Base-by-base conservation (phyloP, 2,329 filamentous ascomycete genomes). In the Tolypocladium tropicale region DNA sequence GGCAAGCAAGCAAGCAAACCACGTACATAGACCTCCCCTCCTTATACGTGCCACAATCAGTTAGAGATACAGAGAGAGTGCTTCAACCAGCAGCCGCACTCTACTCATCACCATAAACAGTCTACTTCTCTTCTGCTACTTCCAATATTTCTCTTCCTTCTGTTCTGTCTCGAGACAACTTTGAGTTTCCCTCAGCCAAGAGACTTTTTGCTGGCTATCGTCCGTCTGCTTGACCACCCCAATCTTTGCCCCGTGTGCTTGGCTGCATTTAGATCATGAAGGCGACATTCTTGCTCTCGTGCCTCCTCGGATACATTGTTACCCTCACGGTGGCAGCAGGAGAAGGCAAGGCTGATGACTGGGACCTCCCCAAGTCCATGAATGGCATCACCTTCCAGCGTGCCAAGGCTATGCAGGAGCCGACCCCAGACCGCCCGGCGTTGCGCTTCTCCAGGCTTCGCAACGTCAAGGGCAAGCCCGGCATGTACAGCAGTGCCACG, bases 311-410 rank as follows among this genome's bases (percentile, higher is more conserved):
- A 21, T 28, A 55, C 21, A 28, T 56, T 30, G 41, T 57, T 32
- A 56, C 53, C 16, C 41, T 55, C 16, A 54, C 36, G n/a, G 50
- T 32, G 18, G 37, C 55, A 28, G 50, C 28, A 9, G 55, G 52
- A 3, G 52, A 53, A 16, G 30, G 10, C 52, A 56, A n/a, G 51
- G 33, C 25, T 14, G 14, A 21, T 56, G 61, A 61, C 43, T 70
- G 67, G 66, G 70, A 73, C 37, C 56, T 74, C 16, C 66, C 67
- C 7, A 65, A 65, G 57, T 66, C 70, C 16, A 63, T 75, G 53
- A 71, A 73, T 30, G 72, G 71, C 10, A 62, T 76, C 58, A 64
- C 61, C 28, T 74, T 76, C 55, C 64, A 74, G 57, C 62, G 67
- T 36, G 64, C 65, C 57, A 68, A 67, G 48, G 68, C 67, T 2